phyloP scores from a whole-genome alignment of 345 rosid genomes.

The Hibiscus trionum region DNA sequence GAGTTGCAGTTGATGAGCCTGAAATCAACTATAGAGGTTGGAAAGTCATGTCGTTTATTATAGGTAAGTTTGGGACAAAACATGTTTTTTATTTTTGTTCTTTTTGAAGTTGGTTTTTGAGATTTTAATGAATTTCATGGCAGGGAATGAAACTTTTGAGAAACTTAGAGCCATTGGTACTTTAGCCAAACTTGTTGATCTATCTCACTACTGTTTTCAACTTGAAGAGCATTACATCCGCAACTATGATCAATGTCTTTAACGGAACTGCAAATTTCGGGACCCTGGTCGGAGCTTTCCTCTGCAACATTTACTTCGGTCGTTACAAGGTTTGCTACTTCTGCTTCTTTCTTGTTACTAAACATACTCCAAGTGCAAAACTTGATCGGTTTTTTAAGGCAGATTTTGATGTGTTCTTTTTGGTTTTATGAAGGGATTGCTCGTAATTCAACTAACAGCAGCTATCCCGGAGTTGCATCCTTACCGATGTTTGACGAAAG shows the following conservation, averaged over 20 bases:
- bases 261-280: conserved; percentile 46
- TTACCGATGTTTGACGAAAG: no score
- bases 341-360: conserved; percentile 67
- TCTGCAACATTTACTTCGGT: conserved; percentile 74
- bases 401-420: no score
- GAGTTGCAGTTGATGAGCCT: conserved; percentile 12
- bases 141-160: no score
- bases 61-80: conserved; percentile 27
- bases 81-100: not conserved
- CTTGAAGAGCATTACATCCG: conserved; percentile 59
- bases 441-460: no score
- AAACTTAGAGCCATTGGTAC: no score
- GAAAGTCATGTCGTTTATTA: conserved; percentile 68
- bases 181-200: conserved; percentile 60
- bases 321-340: conserved; percentile 65
- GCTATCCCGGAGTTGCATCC: no score
- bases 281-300: conserved; percentile 66
- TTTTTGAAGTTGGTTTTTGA: not conserved
- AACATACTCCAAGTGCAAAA: no score
- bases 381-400: no score
- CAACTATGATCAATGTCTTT: conserved; percentile 57
- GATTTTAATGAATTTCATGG: conserved; percentile 11
- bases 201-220: conserved; percentile 74
- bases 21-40: conserved; percentile 56
- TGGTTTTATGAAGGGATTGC: no score